A percentile compares a stretch with the other conserved stretches of the same genome.
Evolutionary conservation across 257 asterid genomes (phyloP).

Genomic region (Plantago elongata): DNA sequence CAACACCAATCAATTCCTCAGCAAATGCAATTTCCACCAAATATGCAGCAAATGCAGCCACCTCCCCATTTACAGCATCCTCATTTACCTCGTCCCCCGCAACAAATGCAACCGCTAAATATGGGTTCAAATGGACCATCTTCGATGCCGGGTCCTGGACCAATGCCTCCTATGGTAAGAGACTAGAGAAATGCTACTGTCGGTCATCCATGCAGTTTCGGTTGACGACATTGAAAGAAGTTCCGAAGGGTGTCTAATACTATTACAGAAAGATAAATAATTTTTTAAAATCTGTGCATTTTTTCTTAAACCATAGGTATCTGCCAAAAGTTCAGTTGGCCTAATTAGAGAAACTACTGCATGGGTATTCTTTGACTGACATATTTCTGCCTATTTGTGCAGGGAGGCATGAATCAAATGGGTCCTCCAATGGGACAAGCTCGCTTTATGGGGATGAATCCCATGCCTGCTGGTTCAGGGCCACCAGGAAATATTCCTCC

Average conservation of each 20-base stretch:
- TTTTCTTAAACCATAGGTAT: too few species aligned
- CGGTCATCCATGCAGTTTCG: too few species aligned
- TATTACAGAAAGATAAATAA: too few species aligned
- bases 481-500: slow-evolving; percentile 62
- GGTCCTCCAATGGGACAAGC: slow-evolving; percentile 74
- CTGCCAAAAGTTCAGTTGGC: too few species aligned
- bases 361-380: slow-evolving; percentile 17
- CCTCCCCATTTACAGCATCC: slow-evolving; percentile 75
- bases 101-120: slow-evolving; percentile 56
- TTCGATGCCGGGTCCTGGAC: slow-evolving; percentile 42
- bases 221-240: too few species aligned
- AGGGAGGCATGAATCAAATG: slow-evolving; percentile 84
- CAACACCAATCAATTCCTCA: slow-evolving; percentile 58
- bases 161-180: slow-evolving; percentile 69
- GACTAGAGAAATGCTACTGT: neutral
- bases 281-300: too few species aligned
- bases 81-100: slow-evolving; percentile 79
- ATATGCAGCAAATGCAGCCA: slow-evolving; percentile 61
- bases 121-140: slow-evolving; percentile 49
- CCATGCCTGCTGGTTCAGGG: slow-evolving; percentile 68
- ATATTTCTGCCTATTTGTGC: slow-evolving; percentile 41
- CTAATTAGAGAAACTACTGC: too few species aligned
- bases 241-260: too few species aligned
- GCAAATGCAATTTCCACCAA: slow-evolving; percentile 62
- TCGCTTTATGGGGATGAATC: slow-evolving; percentile 72